Conservation (phyloP, 768 basidiomycete species). For the Steccherinum ochraceum region DNA sequence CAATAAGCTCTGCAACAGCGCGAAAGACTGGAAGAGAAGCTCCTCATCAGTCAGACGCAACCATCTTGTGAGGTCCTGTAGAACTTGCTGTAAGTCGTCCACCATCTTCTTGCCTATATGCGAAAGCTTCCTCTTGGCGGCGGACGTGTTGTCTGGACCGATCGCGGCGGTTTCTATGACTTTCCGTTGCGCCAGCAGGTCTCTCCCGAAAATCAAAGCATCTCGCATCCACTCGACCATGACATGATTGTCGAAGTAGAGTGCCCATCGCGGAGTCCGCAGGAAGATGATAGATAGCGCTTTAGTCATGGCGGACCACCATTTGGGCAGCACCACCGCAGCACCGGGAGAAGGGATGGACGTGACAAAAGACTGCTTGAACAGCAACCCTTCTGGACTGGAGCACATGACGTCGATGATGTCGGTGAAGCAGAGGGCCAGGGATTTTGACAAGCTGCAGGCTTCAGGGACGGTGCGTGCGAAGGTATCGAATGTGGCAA, state of each 20-base stretch:
- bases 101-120: constrained; percentile 69
- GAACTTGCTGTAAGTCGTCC: constrained; percentile 65
- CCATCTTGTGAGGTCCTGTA: constrained; percentile 81
- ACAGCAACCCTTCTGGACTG: constrained; percentile 63
- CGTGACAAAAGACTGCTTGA: constrained; percentile 36
- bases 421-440: constrained; percentile 91
- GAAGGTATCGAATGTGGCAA: constrained; percentile 57
- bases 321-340: constrained; percentile 48
- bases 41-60: constrained; percentile 90
- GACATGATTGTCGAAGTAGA: constrained; percentile 67
- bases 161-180: constrained; percentile 69
- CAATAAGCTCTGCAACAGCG: constrained; percentile 74
- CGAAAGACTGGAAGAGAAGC: constrained; percentile 82
- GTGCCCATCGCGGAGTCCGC: constrained; percentile 77
- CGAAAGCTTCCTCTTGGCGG: constrained; percentile 39
- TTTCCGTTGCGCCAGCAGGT: constrained; percentile 75
- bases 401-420: constrained; percentile 85
- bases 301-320: constrained; percentile 81
- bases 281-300: constrained; percentile 82
- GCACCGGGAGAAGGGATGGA: constrained; percentile 37
- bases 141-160: constrained; percentile 23
- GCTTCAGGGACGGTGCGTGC: constrained; percentile 74
- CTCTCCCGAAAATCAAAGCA: constrained; percentile 87
- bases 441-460: constrained; percentile 79
- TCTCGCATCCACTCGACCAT: constrained; percentile 99